Conservation (phyloP, 139 green algal genomes). For the Medakamo hakoo region DNA sequence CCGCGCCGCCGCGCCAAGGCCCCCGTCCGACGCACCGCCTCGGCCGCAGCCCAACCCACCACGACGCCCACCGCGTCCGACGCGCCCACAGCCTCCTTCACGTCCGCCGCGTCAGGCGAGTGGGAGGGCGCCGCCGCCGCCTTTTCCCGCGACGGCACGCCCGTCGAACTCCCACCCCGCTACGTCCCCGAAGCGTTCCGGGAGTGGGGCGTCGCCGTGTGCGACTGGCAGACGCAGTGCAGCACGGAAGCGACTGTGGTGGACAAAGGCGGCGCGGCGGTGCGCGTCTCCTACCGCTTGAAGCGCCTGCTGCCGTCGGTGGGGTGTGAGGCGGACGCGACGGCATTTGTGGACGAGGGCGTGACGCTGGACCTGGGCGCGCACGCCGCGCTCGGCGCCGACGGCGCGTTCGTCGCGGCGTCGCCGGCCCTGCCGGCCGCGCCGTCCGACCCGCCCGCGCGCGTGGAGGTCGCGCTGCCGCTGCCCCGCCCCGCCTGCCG, state of each 20-base stretch:
- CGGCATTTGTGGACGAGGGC: slow-evolving; percentile 17
- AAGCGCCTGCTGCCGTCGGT: slow-evolving; percentile 56
- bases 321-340: slow-evolving; percentile 61
- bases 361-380: no score
- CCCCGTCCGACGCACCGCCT: no score
- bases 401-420: no score
- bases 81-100: no score
- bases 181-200: slow-evolving; percentile 34
- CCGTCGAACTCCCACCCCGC: slow-evolving; percentile 27
- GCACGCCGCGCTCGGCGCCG: no score
- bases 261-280: neutral
- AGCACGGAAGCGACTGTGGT: slow-evolving; percentile 20
- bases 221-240: slow-evolving; percentile 58
- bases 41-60: neutral
- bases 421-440: neutral
- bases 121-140: slow-evolving; percentile 42
- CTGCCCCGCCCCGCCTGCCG: no score
- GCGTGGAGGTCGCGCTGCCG: neutral
- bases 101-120: slow-evolving; percentile 22
- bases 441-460: no score
- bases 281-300: slow-evolving; percentile 13
- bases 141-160: slow-evolving; percentile 22
- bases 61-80: neutral
- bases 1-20: no score
- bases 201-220: slow-evolving; percentile 50